A percentile compares a stretch with the other conserved stretches of the same genome.
These are phyloP conservation scores for Sanguinoderma infundibulare DNA, from an alignment of 1,284 basidiomycete genomes.

Conservation along the genomic window DNA sequence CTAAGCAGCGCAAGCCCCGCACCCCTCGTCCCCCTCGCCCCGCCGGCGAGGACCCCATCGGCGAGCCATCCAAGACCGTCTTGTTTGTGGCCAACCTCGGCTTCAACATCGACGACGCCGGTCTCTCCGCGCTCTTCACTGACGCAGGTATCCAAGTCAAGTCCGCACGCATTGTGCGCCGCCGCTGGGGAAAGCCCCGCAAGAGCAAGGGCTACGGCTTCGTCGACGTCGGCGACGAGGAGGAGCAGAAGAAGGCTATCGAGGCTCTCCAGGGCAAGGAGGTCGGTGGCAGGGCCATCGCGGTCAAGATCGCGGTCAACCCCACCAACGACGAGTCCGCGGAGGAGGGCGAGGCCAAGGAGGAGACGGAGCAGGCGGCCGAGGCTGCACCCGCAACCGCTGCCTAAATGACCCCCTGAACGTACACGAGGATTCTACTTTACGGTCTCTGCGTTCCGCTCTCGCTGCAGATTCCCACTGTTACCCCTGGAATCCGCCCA, in stretches of 20 bases:
- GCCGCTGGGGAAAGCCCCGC: constrained; percentile 79
- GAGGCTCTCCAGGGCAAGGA: constrained; percentile 82
- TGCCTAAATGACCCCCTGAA: constrained; percentile 12
- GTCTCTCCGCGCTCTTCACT: constrained; percentile 78
- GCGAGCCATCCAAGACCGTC: constrained; percentile 83
- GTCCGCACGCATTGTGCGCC: constrained; percentile 86
- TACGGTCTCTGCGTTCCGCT: constrained; percentile 7
- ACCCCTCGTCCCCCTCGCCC: constrained; percentile 62
- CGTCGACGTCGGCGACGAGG: constrained; percentile 86
- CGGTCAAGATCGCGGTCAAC: constrained; percentile 90
- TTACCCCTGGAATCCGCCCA: constrained; percentile 18
- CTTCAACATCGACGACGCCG: constrained; percentile 86
- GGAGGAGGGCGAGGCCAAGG: constrained; percentile 44
- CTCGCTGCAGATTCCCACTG: constrained; percentile 12
- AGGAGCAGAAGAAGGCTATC: constrained; percentile 87
- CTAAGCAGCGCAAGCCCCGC: constrained; percentile 66
- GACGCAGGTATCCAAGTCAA: constrained; percentile 80
- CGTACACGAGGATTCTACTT: constrained; percentile 15
- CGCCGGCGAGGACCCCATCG: constrained; percentile 75
- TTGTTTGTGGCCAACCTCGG: constrained; percentile 96
- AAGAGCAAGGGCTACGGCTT: constrained; percentile 95
- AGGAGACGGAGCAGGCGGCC: constrained; percentile 36
- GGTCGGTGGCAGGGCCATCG: constrained; percentile 78
- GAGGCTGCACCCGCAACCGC: constrained; percentile 31
- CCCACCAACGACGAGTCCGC: constrained; percentile 40